A percentile compares a stretch with the other conserved stretches of the same genome.
phyloP scores from a whole-genome alignment of 306 rosid genomes.

The Argentina anserina region DNA sequence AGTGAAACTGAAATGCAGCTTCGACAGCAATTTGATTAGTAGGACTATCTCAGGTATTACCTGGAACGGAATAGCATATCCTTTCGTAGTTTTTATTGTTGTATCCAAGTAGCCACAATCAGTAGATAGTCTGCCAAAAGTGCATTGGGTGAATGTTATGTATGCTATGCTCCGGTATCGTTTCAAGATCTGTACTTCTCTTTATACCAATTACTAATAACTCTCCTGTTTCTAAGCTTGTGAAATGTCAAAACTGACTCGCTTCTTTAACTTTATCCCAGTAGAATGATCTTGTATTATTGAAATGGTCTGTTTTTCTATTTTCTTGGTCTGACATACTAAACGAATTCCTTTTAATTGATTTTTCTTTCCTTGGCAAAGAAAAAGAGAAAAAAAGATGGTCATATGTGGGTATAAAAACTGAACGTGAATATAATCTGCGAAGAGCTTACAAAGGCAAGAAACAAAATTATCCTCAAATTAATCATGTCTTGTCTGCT shows the following conservation, averaged over 20 bases:
- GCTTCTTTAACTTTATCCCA: neutral
- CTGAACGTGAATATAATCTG: neutral
- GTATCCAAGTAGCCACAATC: neutral
- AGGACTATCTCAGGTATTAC: slow-evolving; percentile 1
- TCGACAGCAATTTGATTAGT: slow-evolving; percentile 82
- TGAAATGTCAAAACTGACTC: neutral
- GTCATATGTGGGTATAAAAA: neutral
- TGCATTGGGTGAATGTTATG: neutral
- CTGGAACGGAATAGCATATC: slow-evolving; percentile 10
- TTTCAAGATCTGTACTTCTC: neutral
- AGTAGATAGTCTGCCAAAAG: neutral
- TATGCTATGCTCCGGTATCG: neutral
- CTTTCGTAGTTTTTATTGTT: slow-evolving; percentile 17
- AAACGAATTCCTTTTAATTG: neutral
- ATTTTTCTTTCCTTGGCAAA: too few species aligned
- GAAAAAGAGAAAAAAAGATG: neutral
- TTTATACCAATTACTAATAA: neutral
- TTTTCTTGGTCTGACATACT: neutral
- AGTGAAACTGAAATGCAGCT: slow-evolving; percentile 97
- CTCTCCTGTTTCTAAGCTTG: neutral
- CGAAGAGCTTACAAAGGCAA: neutral
- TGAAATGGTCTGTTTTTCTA: neutral
- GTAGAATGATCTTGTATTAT: neutral
- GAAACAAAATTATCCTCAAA: neutral
- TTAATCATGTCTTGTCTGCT: neutral